Evolutionary conservation across 2,329 filamentous ascomycete genomes (phyloP), one percentile per base, ranked within the genome.

Genomic region (Colletotrichum sp.): DNA sequence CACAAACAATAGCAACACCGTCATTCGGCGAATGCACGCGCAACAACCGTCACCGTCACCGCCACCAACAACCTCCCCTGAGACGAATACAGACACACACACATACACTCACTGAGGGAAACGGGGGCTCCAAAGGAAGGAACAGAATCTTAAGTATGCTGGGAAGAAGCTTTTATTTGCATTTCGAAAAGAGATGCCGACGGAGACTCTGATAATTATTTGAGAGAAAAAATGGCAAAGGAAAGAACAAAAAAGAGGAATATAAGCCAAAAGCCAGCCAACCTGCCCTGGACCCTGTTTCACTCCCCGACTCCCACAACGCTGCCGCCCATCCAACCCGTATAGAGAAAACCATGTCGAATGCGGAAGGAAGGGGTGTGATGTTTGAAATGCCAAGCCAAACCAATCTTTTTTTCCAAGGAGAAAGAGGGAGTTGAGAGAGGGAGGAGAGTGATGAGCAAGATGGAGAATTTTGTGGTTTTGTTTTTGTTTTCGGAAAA

Each of bases 261-360:
- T 32, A 55, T n/a, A 67, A 32, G n/a, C 64, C 52, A 32, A 66
- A 68, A 68, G 74, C 71, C 69, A 70, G 70, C 73, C 70, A 69
- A 71, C 72, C 64, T 77, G 71, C 76, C 70, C 74, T 65, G 63
- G 59, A 71, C 30, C 39, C 59, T 39, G 5, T 24, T 75, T 77
- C 77, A 78, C 77, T 78, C 77, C 77, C 77, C 75, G 77, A 78
- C 77, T 78, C 77, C 76, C 75, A 77, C 77, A 77, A 75, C 75
- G 76, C 75, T 77, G 77, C 77, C 77, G 75, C 75, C 77, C 71
- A 76, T 72, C 59, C 66, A 72, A 75, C 70, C 72, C 75, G 65
- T 77, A 52, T 70, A 65, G 63, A 77, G 67, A 78, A 36, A 62
- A 59, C 71, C 70, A 75, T 68, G 60, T 59, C 52, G 65, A 79